These are phyloP conservation scores for Cutaneotrichosporon cyanovorans DNA, from an alignment of 1,284 basidiomycete species.

Conservation along the genomic window DNA sequence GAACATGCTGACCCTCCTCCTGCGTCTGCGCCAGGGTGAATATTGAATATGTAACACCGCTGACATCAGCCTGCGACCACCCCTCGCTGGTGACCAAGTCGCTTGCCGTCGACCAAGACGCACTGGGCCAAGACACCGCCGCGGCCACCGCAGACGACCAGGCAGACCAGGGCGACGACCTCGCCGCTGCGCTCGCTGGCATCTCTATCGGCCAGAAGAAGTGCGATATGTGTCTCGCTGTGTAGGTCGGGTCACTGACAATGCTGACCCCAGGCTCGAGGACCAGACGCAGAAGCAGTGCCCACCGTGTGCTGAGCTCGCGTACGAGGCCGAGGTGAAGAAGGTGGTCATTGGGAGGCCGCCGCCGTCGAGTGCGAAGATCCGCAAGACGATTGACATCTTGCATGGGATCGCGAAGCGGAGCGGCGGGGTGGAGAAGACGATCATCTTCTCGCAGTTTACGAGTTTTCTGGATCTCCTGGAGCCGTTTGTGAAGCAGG, in stretches of 20 bases:
- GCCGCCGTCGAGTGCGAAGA: conserved; percentile 75
- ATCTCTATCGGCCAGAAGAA: conserved; percentile 58
- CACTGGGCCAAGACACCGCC: conserved; percentile 55
- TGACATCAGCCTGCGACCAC: conserved; percentile 69
- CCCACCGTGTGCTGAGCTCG: conserved; percentile 48
- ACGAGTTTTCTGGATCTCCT: conserved; percentile 83
- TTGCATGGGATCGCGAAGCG: conserved; percentile 60
- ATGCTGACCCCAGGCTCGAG: conserved; percentile 17
- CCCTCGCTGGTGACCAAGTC: conserved; percentile 71
- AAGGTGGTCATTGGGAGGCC: conserved; percentile 19
- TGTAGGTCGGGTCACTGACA: no score
- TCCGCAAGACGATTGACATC: conserved; percentile 69
- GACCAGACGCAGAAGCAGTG: conserved; percentile 50
- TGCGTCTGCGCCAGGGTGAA: conserved; percentile 80
- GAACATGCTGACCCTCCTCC: conserved; percentile 70
- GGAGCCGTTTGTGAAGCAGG: conserved; percentile 66
- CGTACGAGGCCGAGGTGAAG: background rate
- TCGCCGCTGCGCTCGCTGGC: conserved; percentile 66
- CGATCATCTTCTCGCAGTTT: conserved; percentile 68
- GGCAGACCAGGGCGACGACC: conserved; percentile 62
- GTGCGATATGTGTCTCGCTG: conserved; percentile 45
- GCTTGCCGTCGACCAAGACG: conserved; percentile 63
- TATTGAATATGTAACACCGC: background rate
- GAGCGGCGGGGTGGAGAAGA: conserved; percentile 66
- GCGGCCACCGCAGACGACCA: conserved; percentile 49